Evolutionary conservation across 1,284 basidiomycete genomes (phyloP).

Genomic region (Leccinum pachyderme): DNA sequence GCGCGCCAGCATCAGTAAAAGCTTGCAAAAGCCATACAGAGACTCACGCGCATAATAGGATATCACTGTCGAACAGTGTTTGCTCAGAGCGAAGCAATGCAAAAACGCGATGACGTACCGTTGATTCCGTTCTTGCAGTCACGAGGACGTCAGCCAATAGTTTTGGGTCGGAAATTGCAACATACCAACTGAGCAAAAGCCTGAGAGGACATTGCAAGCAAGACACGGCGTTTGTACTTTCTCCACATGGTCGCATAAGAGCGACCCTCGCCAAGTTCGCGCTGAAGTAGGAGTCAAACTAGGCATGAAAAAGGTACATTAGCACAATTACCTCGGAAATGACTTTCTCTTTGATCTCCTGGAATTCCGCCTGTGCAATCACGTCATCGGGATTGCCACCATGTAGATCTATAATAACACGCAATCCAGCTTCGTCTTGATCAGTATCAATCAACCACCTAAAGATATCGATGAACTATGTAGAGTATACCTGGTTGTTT

Average conservation of each 20-base stretch:
- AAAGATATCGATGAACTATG: constrained; percentile 5
- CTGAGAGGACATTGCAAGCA: constrained; percentile 97
- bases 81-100: constrained; percentile 9
- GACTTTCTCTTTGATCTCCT: constrained; percentile 91
- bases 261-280: constrained; percentile 74
- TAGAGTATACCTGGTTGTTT: background rate
- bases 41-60: constrained; percentile 90
- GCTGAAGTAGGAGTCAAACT: constrained; percentile 39
- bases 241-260: constrained; percentile 87
- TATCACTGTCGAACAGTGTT: constrained; percentile 58
- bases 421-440: constrained; percentile 83
- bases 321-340: constrained; percentile 63
- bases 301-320: background rate
- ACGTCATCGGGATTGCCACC: constrained; percentile 78
- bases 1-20: constrained; percentile 12
- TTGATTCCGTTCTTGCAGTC: constrained; percentile 80
- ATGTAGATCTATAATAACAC: constrained; percentile 88
- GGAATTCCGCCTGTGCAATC: constrained; percentile 80
- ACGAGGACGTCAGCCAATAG: constrained; percentile 12
- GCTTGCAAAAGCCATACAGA: constrained; percentile 7
- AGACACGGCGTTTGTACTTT: constrained; percentile 83
- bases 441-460: constrained; percentile 94
- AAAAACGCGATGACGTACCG: constrained; percentile 44
- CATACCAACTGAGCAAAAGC: constrained; percentile 89
- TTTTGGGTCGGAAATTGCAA: background rate